Evolutionary conservation across 139 green algal species (phyloP), one percentile per base, ranked within the genome.

Genomic region (Auxenochlorella protothecoides): DNA sequence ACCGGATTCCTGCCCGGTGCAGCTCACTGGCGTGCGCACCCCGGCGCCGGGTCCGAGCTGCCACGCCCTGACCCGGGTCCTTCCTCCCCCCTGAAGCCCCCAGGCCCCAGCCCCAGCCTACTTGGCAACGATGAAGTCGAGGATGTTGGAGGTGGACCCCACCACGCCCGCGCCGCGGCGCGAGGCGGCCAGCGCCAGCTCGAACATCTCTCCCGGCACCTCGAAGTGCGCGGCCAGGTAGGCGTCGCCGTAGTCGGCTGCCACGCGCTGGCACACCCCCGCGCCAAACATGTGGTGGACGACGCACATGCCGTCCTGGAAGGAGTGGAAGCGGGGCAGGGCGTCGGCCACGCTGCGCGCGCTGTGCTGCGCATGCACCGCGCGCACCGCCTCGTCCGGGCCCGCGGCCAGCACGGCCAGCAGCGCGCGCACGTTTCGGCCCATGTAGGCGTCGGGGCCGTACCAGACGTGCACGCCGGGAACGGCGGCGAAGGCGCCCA

Each of bases 391-490:
- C 54, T 90, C 85, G 67, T 90, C 87, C n/a, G 55, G 4, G 68
- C 55, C 53, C 15, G 15, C 61, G 53, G 57, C 57, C 74, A 91
- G 55, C 27, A 85, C 51, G 4, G 86, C 82, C 66, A 98, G 78
- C 57, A 98, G 82, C 80, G 92, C 79, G 27, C 78, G 86, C 53
- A 98, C 80, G 84, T 99, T 99, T 55, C 76, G 83, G 15, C 94
- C 94, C 94, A 99, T 99, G 90, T 99, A 99, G 6, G 94, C 95
- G 86, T 99, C 94, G 8, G 94, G 94, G 9, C 94, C 94, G 79
- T 99, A 99, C 84, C 85, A 98, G n/a, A 99, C 87, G 11, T 80
- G 81, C 5, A 90, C 70, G 44, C 91, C 81, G 0, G 86, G 88
- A 6, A 95, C 85, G 82, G 92, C 85, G 12, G 89, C 89, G 80